phyloP scores from a whole-genome alignment of 2,329 filamentous ascomycete species.

The Bipolaris sorokiniana region DNA sequence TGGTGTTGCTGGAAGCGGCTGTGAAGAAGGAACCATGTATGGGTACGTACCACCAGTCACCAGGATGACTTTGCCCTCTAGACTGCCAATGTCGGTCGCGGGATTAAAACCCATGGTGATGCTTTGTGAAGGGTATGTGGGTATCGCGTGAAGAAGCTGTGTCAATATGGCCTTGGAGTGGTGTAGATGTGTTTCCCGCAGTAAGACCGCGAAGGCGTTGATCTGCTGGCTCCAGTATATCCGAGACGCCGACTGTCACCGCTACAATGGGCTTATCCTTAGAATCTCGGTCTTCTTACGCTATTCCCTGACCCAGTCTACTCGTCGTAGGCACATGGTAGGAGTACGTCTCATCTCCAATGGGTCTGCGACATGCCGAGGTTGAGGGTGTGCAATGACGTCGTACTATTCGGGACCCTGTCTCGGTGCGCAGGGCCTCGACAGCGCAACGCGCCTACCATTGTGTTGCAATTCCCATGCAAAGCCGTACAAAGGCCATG shows the following conservation, averaged over 20 bases:
- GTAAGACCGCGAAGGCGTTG: too few species aligned
- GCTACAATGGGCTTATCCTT: too few species aligned
- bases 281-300: too few species aligned
- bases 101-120: constrained; percentile 37
- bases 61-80: constrained; percentile 44
- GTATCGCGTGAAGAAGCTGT: neutral
- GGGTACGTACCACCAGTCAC: constrained; percentile 43
- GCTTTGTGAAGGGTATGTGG: constrained; percentile 7
- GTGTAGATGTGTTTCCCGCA: too few species aligned
- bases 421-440: neutral
- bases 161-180: neutral
- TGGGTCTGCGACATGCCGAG: neutral
- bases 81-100: constrained; percentile 28
- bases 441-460: neutral
- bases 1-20: neutral
- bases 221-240: too few species aligned
- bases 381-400: constrained; percentile 1
- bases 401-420: neutral
- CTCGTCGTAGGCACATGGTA: too few species aligned
- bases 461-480: neutral
- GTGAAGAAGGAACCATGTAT: neutral
- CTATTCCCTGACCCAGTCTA: too few species aligned
- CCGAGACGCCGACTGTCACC: too few species aligned
- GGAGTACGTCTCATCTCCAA: too few species aligned
- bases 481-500: neutral